Percentiles rank a stretch among this genome's conserved stretches.
Evolutionary conservation across 768 basidiomycete species (phyloP).

Genomic region (Naematelia aurantialba): DNA sequence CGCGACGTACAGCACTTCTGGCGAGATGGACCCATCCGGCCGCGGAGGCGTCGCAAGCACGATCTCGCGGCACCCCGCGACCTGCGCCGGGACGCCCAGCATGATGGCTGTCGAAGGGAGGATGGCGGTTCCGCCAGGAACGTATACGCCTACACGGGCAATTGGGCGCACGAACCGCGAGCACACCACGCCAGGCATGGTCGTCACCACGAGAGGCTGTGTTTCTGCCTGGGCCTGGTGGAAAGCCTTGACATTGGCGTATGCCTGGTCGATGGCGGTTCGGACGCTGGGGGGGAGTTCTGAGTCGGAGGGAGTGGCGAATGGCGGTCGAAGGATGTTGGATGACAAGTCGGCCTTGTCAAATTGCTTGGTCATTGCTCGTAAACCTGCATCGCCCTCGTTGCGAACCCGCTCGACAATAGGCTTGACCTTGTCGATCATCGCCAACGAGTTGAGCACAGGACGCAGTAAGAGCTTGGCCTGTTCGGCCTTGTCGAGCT

Average conservation of each 20-base stretch:
- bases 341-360: constrained; percentile 72
- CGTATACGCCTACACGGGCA: constrained; percentile 89
- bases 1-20: constrained; percentile 97
- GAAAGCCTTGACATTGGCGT: constrained; percentile 85
- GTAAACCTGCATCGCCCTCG: constrained; percentile 79
- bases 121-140: constrained; percentile 94
- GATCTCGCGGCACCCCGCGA: constrained; percentile 87
- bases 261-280: constrained; percentile 82
- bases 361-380: constrained; percentile 86
- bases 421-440: constrained; percentile 89
- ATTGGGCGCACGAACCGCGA: constrained; percentile 94
- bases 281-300: constrained; percentile 56
- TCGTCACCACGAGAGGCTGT: constrained; percentile 74
- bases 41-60: constrained; percentile 96
- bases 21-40: constrained; percentile 84
- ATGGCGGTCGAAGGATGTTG: constrained; percentile 75
- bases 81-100: constrained; percentile 96
- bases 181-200: constrained; percentile 96
- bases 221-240: constrained; percentile 80
- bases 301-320: constrained; percentile 58
- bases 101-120: constrained; percentile 95
- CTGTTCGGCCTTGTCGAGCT: constrained; percentile 57
- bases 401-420: constrained; percentile 83
- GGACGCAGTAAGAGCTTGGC: constrained; percentile 75
- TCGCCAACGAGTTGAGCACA: constrained; percentile 76